phyloP scores from a whole-genome alignment of 148 eudicot genomes.

The Fagopyrum tataricum region DNA sequence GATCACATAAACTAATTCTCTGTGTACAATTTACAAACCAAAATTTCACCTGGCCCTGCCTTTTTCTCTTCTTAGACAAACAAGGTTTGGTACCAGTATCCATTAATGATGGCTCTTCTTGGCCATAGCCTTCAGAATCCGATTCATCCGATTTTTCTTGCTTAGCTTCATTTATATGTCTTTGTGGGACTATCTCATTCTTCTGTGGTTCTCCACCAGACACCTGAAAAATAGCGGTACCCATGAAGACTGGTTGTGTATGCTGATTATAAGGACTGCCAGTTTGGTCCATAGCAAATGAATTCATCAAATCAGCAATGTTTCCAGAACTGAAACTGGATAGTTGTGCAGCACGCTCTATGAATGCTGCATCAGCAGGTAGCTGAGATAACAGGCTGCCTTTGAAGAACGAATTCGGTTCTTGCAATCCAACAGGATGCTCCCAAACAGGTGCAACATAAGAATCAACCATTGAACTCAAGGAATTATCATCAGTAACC shows the following conservation, averaged over 20 bases:
- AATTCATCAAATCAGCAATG: conserved; percentile 53
- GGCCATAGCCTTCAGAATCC: conserved; percentile 37
- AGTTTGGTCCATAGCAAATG: conserved; percentile 41
- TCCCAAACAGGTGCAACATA: conserved; percentile 63
- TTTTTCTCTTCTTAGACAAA: conserved; percentile 61
- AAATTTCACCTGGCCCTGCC: conserved; percentile 53
- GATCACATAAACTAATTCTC: not conserved
- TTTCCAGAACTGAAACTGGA: conserved; percentile 73
- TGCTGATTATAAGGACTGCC: conserved; percentile 34
- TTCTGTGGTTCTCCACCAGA: too few relatives aligned
- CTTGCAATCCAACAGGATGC: conserved; percentile 45
- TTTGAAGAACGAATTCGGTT: conserved; percentile 41
- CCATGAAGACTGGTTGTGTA: conserved; percentile 33
- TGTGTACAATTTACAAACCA: not conserved
- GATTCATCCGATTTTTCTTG: conserved; percentile 58
- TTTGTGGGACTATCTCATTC: conserved; percentile 26
- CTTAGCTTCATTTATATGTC: conserved; percentile 37
- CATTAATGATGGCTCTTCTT: conserved; percentile 32
- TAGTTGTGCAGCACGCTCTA: conserved; percentile 88
- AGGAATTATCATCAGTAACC: conserved; percentile 22
- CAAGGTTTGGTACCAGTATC: conserved; percentile 26
- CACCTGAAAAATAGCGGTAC: conserved; percentile 1
- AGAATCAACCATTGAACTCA: conserved; percentile 52
- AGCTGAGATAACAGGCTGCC: conserved; percentile 51
- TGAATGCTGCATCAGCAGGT: conserved; percentile 83